Base-by-base conservation (phyloP, 202 grass and related monocot genomes). In the Saccharum hybrid region DNA sequence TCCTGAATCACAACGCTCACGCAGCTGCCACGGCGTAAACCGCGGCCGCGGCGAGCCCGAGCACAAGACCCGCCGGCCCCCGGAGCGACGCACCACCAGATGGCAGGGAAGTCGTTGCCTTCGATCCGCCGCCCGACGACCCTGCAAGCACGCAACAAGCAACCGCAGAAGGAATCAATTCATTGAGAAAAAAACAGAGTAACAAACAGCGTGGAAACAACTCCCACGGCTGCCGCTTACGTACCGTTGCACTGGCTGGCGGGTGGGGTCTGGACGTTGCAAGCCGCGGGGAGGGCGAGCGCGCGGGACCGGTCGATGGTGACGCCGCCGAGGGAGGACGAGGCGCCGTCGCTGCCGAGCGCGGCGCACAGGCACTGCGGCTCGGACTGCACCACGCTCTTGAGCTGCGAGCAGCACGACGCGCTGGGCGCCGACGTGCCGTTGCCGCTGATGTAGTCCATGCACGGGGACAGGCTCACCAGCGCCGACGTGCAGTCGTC, bases 401-500 rank as follows among this genome's bases (percentile, higher is more conserved):
- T 38, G 23, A 91, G 82, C 78, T 88, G 64, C 28, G 86, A 80
- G 82, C 89, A 91, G 78, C 89, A 91, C 39, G 66, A 81, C 0
- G 1, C 21, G 4, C 71, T 71, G 16, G 82, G 84, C 31, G 78
- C n/a, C 60, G 60, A n/a, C 21, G 82, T 78, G 71, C 36, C 86
- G 18, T 91, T 91, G 13, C 89, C 86, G 41, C 77, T 82, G 78
- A 91, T 91, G 81, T 88, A 91, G 77, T 86, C 87, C 71, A 88
- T 73, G 82, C 89, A 91, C 74, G 89, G 89, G 8, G 82, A 85
- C 28, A 91, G 82, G 78, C 89, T 72, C 69, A 91, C 85, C 63
- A 91, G 71, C 65, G 86, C 78, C 40, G 89, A 62, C 60, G 77
- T 85, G 57, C 89, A 91, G 39, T 70, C 74, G 80, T 72, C 8